Base-by-base conservation (phyloP, 2,329 filamentous ascomycete species). In the Ceratocystis alfenasii region DNA sequence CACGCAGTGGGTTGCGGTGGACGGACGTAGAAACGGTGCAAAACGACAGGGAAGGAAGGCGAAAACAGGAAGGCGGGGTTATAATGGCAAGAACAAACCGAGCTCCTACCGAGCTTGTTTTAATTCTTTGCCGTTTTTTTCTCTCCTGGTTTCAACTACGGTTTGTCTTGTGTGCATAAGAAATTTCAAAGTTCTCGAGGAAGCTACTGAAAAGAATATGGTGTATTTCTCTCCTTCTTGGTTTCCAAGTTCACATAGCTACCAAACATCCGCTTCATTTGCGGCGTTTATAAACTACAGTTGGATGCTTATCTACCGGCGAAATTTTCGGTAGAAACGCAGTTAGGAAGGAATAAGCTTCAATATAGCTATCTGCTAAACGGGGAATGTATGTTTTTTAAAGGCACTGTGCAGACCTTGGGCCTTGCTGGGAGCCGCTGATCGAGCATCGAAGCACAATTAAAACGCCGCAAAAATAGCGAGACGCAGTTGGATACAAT, bases 321-420 rank as follows among this genome's bases (percentile, higher is more conserved):
- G 55, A 59, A 59, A 59, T 59, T 59, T 59, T 59, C 55, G 55
- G 55, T 59, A 59, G 55, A 59, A 59, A 59, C 55, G 28, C 28
- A 59, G 55, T 59, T 59, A 8, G 15, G 55, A 59, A 59, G 55
- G 55, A 59, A 59, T 4, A 59, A 59, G 55, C 30, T 59, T 33
- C 55, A 30, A 59, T 36, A 20, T 8, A 17, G 7, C n/a, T 53
- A 59, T 59, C 17, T 59, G n/a, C 28, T 57, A 57, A 57, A 57
- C 53, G 22, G 50, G 50, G 25, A 22, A 15, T 15, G 20, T 53
- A 28, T 25, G 48, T 25, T n/a, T 30, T 12, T 7, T 25, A 8
- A 59, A n/a, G 17, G 53, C 53, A 59, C 53, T 59, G 53, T 20
- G 25, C 53, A 59, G 55, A 3, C 36, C 28, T 36, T 17, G 55